Conservation (phyloP, 179 eudicot genomes). For the Drosera spatulata region DNA sequence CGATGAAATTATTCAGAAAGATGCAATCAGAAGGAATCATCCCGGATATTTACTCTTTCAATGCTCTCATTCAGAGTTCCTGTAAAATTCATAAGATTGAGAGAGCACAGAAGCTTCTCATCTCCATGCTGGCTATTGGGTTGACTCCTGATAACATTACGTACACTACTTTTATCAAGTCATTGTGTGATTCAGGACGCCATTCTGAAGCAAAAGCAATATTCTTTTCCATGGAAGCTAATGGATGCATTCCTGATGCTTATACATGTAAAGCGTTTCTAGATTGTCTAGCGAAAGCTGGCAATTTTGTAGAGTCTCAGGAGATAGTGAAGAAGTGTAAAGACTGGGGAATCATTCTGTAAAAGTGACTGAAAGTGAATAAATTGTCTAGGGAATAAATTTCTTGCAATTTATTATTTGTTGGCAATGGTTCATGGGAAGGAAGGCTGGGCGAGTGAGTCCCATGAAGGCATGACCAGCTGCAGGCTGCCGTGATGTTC, state of each 20-base stretch:
- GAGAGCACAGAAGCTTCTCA: slow-evolving; percentile 54
- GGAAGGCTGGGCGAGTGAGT: too few species aligned
- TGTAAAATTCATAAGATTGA: slow-evolving; percentile 58
- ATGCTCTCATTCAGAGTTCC: slow-evolving; percentile 59
- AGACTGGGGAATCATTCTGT: slow-evolving; percentile 27
- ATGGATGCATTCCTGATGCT: slow-evolving; percentile 60
- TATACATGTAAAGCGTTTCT: slow-evolving; percentile 42
- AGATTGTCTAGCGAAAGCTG: slow-evolving; percentile 35
- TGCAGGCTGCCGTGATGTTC: too few species aligned
- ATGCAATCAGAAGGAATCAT: slow-evolving; percentile 59
- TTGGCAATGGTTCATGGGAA: neutral
- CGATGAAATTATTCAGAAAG: slow-evolving; percentile 48
- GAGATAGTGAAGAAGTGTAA: slow-evolving; percentile 33
- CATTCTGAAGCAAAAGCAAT: slow-evolving; percentile 47
- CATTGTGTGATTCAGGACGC: slow-evolving; percentile 55
- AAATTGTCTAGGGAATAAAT: neutral
- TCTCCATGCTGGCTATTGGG: slow-evolving; percentile 56
- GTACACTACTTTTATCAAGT: slow-evolving; percentile 57
- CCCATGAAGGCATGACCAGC: too few species aligned
- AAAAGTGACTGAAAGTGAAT: neutral
- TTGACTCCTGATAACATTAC: slow-evolving; percentile 62
- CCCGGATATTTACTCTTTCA: slow-evolving; percentile 76
- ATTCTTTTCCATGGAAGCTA: slow-evolving; percentile 62
- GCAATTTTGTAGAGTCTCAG: slow-evolving; percentile 41
- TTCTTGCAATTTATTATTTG: neutral